These are phyloP conservation scores for Saccharomyces kudriavzevii DNA, from an alignment of 805 yeast species.

Conservation along the genomic window DNA sequence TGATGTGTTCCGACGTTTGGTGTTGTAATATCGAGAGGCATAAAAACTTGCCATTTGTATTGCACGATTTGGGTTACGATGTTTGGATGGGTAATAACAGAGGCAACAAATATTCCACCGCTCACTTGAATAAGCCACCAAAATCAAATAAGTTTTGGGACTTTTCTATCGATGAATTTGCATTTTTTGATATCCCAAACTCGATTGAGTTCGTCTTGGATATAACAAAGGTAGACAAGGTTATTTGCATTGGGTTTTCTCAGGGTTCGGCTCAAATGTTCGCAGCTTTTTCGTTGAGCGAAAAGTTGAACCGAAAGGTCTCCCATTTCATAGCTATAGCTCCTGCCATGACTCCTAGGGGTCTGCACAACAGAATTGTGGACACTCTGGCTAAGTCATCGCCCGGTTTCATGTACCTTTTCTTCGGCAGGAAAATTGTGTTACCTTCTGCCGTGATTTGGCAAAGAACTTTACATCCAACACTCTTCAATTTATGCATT, in stretches of 20 bases:
- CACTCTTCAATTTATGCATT: slow-evolving; percentile 38
- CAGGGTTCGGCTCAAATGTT: slow-evolving; percentile 94
- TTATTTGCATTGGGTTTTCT: slow-evolving; percentile 79
- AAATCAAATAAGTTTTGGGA: slow-evolving; percentile 61
- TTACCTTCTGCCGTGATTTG: slow-evolving; percentile 73
- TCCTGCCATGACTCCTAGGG: slow-evolving; percentile 91
- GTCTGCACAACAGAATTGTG: slow-evolving; percentile 66
- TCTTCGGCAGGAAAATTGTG: slow-evolving; percentile 69
- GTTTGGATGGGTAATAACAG: slow-evolving; percentile 93
- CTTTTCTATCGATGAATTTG: slow-evolving; percentile 86
- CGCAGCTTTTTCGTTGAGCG: slow-evolving; percentile 65
- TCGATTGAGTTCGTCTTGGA: slow-evolving; percentile 64
- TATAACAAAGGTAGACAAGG: slow-evolving; percentile 35
- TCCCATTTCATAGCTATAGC: slow-evolving; percentile 70
- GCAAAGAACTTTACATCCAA: slow-evolving; percentile 42
- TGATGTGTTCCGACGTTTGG: slow-evolving; percentile 87
- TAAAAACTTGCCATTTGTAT: slow-evolving; percentile 61
- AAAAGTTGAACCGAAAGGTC: slow-evolving; percentile 49
- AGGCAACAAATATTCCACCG: slow-evolving; percentile 86
- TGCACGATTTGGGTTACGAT: slow-evolving; percentile 79
- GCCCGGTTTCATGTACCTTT: slow-evolving; percentile 58
- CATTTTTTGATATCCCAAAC: slow-evolving; percentile 82
- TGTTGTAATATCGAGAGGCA: slow-evolving; percentile 40
- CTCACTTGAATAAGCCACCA: slow-evolving; percentile 48
- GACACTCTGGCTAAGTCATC: slow-evolving; percentile 69